Percentiles rank a stretch among this genome's conserved stretches.
Conservation (phyloP, 495 filamentous ascomycete species). For the Aspergillus coremiiformis region DNA sequence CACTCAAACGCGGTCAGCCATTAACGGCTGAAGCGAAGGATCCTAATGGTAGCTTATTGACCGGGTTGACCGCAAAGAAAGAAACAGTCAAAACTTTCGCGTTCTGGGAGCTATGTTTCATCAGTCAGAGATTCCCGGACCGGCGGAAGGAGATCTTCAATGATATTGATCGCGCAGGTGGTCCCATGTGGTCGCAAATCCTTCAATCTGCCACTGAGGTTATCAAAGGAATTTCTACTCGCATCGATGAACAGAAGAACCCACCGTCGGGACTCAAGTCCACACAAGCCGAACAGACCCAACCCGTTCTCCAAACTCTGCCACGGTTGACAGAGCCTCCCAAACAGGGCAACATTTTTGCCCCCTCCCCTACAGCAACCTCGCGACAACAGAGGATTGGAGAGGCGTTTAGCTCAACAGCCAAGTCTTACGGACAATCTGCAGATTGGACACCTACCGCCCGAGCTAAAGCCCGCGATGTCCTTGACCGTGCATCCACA, state of each 20-base stretch:
- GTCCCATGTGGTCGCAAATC: conserved; percentile 76
- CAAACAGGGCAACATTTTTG: conserved; percentile 55
- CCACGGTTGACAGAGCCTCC: conserved; percentile 46
- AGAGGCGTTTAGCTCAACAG: conserved; percentile 45
- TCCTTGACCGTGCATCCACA: conserved; percentile 36
- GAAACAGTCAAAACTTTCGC: conserved; percentile 59
- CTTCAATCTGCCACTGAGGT: conserved; percentile 55
- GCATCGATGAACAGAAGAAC: conserved; percentile 53
- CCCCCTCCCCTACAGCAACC: conserved; percentile 37
- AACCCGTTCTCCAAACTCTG: conserved; percentile 38
- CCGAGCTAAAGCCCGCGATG: conserved; percentile 36
- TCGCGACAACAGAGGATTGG: conserved; percentile 45
- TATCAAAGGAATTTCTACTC: conserved; percentile 56
- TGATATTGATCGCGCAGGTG: conserved; percentile 77
- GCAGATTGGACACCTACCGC: conserved; percentile 41
- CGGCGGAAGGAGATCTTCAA: conserved; percentile 78
- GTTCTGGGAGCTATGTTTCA: conserved; percentile 82
- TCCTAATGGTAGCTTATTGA: conserved; percentile 83
- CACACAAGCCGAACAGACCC: conserved; percentile 20
- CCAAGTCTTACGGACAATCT: conserved; percentile 53
- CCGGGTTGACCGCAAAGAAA: conserved; percentile 66
- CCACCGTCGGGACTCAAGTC: conserved; percentile 31
- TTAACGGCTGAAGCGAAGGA: conserved; percentile 78
- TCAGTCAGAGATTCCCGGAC: conserved; percentile 61
- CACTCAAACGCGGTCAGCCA: conserved; percentile 75